phyloP scores from a whole-genome alignment of 495 filamentous ascomycete genomes.

The Neurospora sp. region DNA sequence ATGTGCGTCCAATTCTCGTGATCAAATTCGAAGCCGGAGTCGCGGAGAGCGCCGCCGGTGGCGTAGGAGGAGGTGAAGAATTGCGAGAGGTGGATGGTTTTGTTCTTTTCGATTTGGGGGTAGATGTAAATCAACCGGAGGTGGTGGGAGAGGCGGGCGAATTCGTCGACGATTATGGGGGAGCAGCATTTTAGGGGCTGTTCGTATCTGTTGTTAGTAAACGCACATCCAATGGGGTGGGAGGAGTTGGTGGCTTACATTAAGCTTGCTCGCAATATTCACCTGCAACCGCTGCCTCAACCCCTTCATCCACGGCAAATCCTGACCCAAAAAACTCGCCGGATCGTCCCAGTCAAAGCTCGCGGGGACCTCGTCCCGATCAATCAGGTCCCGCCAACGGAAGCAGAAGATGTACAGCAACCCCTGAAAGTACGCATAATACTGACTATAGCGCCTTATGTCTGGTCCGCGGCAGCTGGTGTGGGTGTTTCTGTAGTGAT shows the following conservation, averaged over 20 bases:
- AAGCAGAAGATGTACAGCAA: slow-evolving; percentile 88
- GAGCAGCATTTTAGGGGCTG: slow-evolving; percentile 86
- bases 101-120: slow-evolving; percentile 82
- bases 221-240: background rate
- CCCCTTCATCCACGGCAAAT: slow-evolving; percentile 62
- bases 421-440: slow-evolving; percentile 85
- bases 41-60: slow-evolving; percentile 45
- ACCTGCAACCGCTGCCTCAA: slow-evolving; percentile 61
- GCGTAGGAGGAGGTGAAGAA: slow-evolving; percentile 39
- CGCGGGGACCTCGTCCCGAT: slow-evolving; percentile 31
- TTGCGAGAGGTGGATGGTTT: slow-evolving; percentile 60
- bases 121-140: slow-evolving; percentile 62
- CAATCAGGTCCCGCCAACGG: slow-evolving; percentile 83
- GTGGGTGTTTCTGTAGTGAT: slow-evolving; percentile 50
- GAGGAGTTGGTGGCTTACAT: slow-evolving; percentile 26
- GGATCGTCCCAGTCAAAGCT: slow-evolving; percentile 46
- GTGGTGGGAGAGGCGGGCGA: slow-evolving; percentile 75
- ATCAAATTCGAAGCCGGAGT: slow-evolving; percentile 50
- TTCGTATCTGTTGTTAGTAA: background rate
- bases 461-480: slow-evolving; percentile 68
- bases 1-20: slow-evolving; percentile 66
- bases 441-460: slow-evolving; percentile 67
- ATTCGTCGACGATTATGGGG: slow-evolving; percentile 81
- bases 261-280: slow-evolving; percentile 77
- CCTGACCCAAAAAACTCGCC: slow-evolving; percentile 43